These are phyloP conservation scores for Cystoderma amianthinum DNA, from an alignment of 768 basidiomycete genomes.

Conservation along the genomic window DNA sequence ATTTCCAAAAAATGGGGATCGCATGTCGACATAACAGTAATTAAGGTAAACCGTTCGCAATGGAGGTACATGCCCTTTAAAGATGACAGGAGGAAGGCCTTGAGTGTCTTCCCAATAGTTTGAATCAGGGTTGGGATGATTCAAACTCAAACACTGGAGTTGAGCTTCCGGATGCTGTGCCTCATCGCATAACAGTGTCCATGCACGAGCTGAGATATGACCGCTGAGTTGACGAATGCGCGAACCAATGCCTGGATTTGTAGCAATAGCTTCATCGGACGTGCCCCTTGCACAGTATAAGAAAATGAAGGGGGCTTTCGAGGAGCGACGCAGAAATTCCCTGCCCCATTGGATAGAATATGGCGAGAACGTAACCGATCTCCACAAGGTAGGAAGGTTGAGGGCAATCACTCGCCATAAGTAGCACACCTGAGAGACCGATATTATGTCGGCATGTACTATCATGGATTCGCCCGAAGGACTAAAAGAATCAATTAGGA, in stretches of 20 bases:
- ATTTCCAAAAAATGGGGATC: not conserved
- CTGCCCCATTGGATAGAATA: not conserved
- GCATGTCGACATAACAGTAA: not conserved
- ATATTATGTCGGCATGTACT: not conserved
- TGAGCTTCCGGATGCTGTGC: not conserved
- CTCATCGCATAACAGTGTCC: not conserved
- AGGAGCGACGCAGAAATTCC: not conserved
- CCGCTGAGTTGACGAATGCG: not conserved
- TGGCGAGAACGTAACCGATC: not conserved
- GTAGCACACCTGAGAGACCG: not conserved
- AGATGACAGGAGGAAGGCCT: no score
- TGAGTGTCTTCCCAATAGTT: not conserved
- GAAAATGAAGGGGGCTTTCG: not conserved
- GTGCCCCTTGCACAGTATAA: not conserved
- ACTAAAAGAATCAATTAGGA: not conserved
- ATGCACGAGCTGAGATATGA: not conserved
- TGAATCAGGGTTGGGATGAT: not conserved
- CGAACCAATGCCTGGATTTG: not conserved
- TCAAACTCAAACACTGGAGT: not conserved
- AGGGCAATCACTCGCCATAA: not conserved
- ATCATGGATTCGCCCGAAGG: not conserved
- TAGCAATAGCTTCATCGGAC: not conserved
- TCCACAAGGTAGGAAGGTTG: not conserved
- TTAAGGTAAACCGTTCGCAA: not conserved
- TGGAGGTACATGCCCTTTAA: not conserved